Conservation (phyloP, 805 yeast genomes). For the Candida hispaniensis region DNA sequence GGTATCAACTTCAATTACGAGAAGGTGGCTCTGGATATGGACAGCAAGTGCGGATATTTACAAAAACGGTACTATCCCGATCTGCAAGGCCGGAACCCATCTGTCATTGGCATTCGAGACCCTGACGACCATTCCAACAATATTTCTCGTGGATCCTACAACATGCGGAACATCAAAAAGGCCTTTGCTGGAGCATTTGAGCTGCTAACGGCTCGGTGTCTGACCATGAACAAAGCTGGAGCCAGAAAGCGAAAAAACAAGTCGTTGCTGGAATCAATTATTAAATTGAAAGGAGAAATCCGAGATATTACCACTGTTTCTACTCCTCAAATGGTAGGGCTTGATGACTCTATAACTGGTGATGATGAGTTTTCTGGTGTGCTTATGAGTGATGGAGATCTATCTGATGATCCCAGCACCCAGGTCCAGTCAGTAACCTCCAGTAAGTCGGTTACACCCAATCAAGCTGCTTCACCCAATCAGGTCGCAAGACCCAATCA, state of each 20-base stretch:
- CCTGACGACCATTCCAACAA: slow-evolving; percentile 80
- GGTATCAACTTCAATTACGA: slow-evolving; percentile 86
- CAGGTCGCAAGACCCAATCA: no score
- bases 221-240: slow-evolving; percentile 53
- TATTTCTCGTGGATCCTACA: slow-evolving; percentile 75
- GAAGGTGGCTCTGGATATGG: slow-evolving; percentile 55
- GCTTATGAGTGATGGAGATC: no score
- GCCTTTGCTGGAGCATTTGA: slow-evolving; percentile 87
- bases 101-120: slow-evolving; percentile 70
- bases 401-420: no score
- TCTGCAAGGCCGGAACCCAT: slow-evolving; percentile 43
- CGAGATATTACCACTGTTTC: no score
- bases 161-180: slow-evolving; percentile 64
- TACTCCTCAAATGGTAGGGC: no score
- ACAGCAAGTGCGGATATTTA: slow-evolving; percentile 50
- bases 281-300: slow-evolving; percentile 60
- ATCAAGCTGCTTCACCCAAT: no score
- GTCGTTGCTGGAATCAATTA: slow-evolving; percentile 70
- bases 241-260: slow-evolving; percentile 58
- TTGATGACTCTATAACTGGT: no score
- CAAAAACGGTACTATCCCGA: slow-evolving; percentile 44
- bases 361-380: no score
- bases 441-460: no score
- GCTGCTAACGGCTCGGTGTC: slow-evolving; percentile 61
- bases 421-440: no score